These are phyloP conservation scores for Esteya vermicola DNA, from an alignment of 2,329 filamentous ascomycete genomes.

Conservation along the genomic window DNA sequence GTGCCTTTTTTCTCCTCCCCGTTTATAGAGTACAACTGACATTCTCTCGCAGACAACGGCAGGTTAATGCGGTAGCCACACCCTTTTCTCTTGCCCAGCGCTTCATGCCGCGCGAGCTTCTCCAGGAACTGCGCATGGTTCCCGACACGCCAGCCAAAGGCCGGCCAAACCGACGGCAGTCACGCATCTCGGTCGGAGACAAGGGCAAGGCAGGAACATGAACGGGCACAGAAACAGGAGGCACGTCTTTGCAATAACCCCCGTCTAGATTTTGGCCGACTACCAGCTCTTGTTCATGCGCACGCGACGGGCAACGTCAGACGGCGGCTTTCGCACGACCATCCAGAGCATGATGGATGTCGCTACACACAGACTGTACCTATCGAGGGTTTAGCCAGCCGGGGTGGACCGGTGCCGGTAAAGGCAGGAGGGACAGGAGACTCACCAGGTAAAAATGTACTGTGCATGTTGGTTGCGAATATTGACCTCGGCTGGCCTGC, in stretches of 20 bases:
- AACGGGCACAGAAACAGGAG: background rate
- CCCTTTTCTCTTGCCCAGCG: constrained; percentile 76
- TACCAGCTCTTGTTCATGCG: constrained; percentile 66
- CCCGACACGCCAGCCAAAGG: constrained; percentile 37
- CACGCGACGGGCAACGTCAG: constrained; percentile 57
- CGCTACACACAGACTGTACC: constrained; percentile 73
- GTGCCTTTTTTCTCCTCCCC: background rate
- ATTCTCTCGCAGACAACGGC: constrained; percentile 50
- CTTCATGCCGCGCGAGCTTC: constrained; percentile 65
- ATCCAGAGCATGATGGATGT: constrained; percentile 95
- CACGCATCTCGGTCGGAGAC: background rate
- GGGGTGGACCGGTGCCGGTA: background rate
- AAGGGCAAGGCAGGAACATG: constrained; percentile 6
- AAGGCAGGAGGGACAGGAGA: constrained; percentile 6
- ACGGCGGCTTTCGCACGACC: constrained; percentile 76
- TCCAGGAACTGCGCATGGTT: constrained; percentile 69
- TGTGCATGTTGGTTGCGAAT: constrained; percentile 93
- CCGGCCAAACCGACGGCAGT: constrained; percentile 15
- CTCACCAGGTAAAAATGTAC: constrained; percentile 98
- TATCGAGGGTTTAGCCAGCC: constrained; percentile 20
- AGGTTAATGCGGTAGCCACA: constrained; percentile 56
- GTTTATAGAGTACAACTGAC: background rate
- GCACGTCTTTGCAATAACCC: background rate
- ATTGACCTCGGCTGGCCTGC: constrained; percentile 76
- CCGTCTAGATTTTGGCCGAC: constrained; percentile 12